These are phyloP conservation scores for Malbranchea cinnamomea DNA, from an alignment of 2,329 filamentous ascomycete species.

Conservation along the genomic window DNA sequence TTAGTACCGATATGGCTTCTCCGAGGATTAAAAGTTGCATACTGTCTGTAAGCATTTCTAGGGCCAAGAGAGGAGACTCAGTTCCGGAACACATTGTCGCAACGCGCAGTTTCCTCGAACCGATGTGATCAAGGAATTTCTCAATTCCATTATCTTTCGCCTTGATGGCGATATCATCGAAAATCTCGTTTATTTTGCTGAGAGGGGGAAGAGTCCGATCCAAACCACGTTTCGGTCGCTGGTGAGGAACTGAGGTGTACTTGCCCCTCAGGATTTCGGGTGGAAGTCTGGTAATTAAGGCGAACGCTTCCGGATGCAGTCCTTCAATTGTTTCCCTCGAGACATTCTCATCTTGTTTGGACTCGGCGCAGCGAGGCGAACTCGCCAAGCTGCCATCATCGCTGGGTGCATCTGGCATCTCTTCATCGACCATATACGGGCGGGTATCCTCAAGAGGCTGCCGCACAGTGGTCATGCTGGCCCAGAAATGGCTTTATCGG, in stretches of 20 bases:
- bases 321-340: background rate
- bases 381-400: no score
- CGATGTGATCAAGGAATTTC: conserved; percentile 21
- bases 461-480: no score
- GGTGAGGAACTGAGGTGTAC: conserved; percentile 7
- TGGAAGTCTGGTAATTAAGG: conserved; percentile 8
- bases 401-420: no score
- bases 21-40: conserved; percentile 9
- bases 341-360: no score
- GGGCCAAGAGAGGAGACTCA: conserved; percentile 54
- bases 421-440: no score
- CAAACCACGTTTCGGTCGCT: conserved; percentile 11
- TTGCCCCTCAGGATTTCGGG: conserved; percentile 11
- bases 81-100: conserved; percentile 69
- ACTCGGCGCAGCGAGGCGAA: no score
- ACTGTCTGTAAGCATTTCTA: conserved; percentile 42
- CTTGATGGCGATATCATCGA: conserved; percentile 32
- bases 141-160: conserved; percentile 21
- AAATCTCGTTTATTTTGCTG: conserved; percentile 33
- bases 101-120: conserved; percentile 34
- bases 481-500: no score
- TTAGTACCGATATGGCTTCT: conserved; percentile 1
- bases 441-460: no score
- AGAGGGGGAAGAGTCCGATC: conserved; percentile 31
- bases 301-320: no score